phyloP scores from a whole-genome alignment of 768 basidiomycete genomes.

The Lactifluus hygrophoroides region DNA sequence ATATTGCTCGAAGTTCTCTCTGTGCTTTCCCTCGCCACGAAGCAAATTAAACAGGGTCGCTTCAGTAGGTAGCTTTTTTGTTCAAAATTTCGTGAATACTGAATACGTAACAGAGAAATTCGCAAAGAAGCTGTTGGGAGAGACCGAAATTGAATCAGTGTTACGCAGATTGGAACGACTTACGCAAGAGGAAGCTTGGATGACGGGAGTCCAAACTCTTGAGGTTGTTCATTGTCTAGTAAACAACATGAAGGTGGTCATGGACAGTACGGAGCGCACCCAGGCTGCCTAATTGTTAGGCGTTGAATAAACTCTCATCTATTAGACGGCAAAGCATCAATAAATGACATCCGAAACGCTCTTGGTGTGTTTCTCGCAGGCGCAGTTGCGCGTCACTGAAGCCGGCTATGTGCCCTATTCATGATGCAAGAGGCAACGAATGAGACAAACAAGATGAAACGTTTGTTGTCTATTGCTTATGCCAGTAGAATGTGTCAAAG shows the following conservation, averaged over 20 bases:
- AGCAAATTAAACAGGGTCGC: background rate
- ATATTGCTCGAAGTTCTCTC: background rate
- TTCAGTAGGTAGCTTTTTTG: background rate
- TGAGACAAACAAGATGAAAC: background rate
- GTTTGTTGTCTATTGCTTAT: background rate
- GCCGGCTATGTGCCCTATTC: background rate
- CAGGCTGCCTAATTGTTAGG: too few relatives aligned
- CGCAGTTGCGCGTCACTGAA: background rate
- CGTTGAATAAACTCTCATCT: background rate
- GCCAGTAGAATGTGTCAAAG: background rate
- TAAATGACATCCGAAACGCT: background rate
- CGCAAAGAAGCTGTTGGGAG: background rate
- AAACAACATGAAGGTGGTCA: background rate
- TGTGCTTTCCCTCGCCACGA: background rate
- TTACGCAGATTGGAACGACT: background rate
- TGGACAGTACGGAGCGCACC: background rate
- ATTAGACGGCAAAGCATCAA: background rate
- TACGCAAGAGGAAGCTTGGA: background rate
- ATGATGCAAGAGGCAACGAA: too few relatives aligned
- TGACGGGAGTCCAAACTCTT: background rate
- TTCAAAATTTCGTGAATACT: background rate
- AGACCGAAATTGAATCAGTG: background rate
- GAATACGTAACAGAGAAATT: background rate
- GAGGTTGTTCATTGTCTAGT: background rate
- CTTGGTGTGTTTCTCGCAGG: background rate